Base-by-base conservation (phyloP, 306 rosid species). In the Oemleria cerasiformis region DNA sequence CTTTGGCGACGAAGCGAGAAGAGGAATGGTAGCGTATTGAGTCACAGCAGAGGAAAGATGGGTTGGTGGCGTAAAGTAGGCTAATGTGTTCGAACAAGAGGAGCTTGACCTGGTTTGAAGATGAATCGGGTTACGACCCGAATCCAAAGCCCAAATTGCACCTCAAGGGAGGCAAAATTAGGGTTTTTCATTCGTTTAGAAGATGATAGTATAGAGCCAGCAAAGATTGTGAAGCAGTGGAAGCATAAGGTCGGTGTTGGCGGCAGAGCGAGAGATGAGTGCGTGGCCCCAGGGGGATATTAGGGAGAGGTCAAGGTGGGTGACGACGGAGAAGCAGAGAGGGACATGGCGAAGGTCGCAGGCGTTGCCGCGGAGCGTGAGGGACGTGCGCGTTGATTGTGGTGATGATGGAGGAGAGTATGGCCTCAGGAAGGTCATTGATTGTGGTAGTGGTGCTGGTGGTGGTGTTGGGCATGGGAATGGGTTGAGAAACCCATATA, bases 181-280 rank as follows among this genome's bases (percentile, higher is more conserved):
- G 99, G 5, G 99, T 86, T 86, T 42, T 86, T 43, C 71, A 81
- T 86, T 85, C 88, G 91, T 17, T 87, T 87, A 45, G 89, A 83
- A 73, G 86, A 95, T 78, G 99, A 95, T 73, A 95, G 99, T 73
- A 60, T 95, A 78, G 99, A 95, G 78, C 91, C 97, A 0, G 95
- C 92, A 0, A 95, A 86, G 84, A 86, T 38, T 80, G 99, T 91
- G 72, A 95, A 91, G 90, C 97, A 95, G 86, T 95, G 99, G 99
- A 95, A 95, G n/a, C n/a, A n/a, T n/a, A n/a, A n/a, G 85, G 47
- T 86, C 87, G 25, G 76, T 49, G 55, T 58, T 61, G n/a, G 86
- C 23, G 15, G 80, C 49, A 43, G 77, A 20, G 39, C 79, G 64
- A 54, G 86, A 84, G 84, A 94, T 81, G 9, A 94, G 96, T 20